Base-by-base conservation (phyloP, 179 eudicot genomes). In the Silene noctiflora region DNA sequence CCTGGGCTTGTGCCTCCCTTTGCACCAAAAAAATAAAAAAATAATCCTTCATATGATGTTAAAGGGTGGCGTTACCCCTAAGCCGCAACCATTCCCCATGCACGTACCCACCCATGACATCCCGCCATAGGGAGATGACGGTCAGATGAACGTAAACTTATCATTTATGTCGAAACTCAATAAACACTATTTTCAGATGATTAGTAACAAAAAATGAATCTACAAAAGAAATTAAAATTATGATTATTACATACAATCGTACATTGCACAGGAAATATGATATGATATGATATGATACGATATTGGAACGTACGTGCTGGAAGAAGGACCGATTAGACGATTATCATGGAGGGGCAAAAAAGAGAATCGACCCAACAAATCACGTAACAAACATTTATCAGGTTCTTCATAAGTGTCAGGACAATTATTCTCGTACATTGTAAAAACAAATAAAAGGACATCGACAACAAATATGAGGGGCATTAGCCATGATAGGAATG, bases 281-380 rank as follows among this genome's bases (percentile, higher is more conserved):
- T 51, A 39, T 39, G 46, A 39, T 39, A 39, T 51, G 19, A 51
- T 51, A 39, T 39, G 1, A 39, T 39, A 39, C 11, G 46, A 39
- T 39, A 39, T 39, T 33, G n/a, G 19, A 35, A 53, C 85, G 65
- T 11, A 85, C 86, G 88, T 83, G 12, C 22, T 0, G 17, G 85
- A 69, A 1, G 84, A 55, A 55, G 88, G 88, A 39, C 88, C 88
- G 44, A 85, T 77, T 60, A 85, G 82, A 14, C 81, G 88, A 62
- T 85, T 85, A 7, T 13, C 25, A 53, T 31, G 35, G 8, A 71
- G 16, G 8, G 88, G 88, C 42, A 78, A 63, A 69, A 85, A 85
- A 4, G 88, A 79, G 74, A 79, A 85, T 33, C 88, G 58, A 6
- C 83, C 85, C 53, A 85, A 69, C 1, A 46, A 1, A 0, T 76